phyloP scores from a whole-genome alignment of 2,329 filamentous ascomycete species.

The Nannizzia gypsea region DNA sequence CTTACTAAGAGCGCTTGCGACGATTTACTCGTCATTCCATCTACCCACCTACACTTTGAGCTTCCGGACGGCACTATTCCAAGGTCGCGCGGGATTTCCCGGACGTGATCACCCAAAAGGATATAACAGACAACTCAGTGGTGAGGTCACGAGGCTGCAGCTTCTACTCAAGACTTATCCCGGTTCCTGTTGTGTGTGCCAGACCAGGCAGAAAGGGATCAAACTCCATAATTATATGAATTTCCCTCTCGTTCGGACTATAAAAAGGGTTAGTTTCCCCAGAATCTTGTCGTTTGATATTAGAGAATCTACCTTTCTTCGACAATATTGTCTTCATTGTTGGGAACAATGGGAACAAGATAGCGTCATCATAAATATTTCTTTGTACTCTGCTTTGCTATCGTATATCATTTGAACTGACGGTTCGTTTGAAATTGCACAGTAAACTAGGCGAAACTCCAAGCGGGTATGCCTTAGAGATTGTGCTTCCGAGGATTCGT shows the following conservation, averaged over 20 bases:
- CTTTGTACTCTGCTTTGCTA: neutral
- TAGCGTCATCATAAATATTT: neutral
- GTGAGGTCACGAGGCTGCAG: neutral
- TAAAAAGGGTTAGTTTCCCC: neutral
- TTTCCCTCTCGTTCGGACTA: too few species aligned
- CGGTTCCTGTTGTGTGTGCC: neutral
- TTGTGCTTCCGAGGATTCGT: neutral
- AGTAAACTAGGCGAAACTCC: neutral
- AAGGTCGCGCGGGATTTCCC: neutral
- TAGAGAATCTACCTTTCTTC: neutral
- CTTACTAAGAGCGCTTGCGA: neutral
- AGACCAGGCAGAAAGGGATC: neutral
- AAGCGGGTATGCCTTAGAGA: slow-evolving; percentile 6
- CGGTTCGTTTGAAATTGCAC: neutral
- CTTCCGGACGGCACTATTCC: neutral
- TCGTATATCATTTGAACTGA: neutral
- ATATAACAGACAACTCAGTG: neutral
- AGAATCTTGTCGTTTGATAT: neutral
- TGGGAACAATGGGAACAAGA: neutral
- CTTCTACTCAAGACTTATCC: neutral
- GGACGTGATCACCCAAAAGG: neutral
- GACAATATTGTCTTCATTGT: neutral
- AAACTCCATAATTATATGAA: neutral
- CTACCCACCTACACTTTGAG: neutral
- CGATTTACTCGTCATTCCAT: neutral